These are phyloP conservation scores for Pluteus cervinus DNA, from an alignment of 768 basidiomycete species.

Conservation along the genomic window DNA sequence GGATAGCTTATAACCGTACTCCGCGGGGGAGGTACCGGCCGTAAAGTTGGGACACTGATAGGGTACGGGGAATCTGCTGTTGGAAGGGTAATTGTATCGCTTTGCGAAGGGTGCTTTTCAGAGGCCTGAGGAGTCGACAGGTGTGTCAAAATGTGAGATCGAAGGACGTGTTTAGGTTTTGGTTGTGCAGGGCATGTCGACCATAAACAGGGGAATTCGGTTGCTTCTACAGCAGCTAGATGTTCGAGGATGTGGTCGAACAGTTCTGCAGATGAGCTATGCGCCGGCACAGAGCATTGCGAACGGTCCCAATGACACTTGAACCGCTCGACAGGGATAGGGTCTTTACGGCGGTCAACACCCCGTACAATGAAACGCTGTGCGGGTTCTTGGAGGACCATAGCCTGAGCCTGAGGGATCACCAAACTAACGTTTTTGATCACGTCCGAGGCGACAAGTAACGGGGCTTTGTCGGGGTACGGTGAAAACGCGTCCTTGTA, in stretches of 20 bases:
- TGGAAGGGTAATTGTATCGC: conserved; percentile 68
- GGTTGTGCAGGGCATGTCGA: conserved; percentile 49
- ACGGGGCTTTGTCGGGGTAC: conserved; percentile 45
- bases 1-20: conserved; percentile 53
- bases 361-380: conserved; percentile 87
- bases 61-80: conserved; percentile 50
- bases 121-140: conserved; percentile 53
- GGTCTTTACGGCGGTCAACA: conserved; percentile 63
- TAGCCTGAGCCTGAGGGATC: conserved; percentile 82
- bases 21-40: conserved; percentile 69
- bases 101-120: conserved; percentile 62
- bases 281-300: conserved; percentile 42
- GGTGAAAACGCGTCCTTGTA: conserved; percentile 82
- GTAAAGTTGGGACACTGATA: conserved; percentile 52
- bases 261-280: conserved; percentile 53
- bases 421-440: conserved; percentile 89
- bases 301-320: conserved; percentile 74
- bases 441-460: conserved; percentile 85
- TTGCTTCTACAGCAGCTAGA: conserved; percentile 35
- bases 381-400: conserved; percentile 69
- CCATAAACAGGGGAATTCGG: conserved; percentile 64
- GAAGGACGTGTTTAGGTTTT: conserved; percentile 45
- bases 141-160: conserved; percentile 73
- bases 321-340: conserved; percentile 53
- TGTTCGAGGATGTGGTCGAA: conserved; percentile 68